Percentiles rank a stretch among this genome's conserved stretches.
Evolutionary conservation across 1,284 basidiomycete species (phyloP).

Genomic region (Taiwanofungus camphoratus): DNA sequence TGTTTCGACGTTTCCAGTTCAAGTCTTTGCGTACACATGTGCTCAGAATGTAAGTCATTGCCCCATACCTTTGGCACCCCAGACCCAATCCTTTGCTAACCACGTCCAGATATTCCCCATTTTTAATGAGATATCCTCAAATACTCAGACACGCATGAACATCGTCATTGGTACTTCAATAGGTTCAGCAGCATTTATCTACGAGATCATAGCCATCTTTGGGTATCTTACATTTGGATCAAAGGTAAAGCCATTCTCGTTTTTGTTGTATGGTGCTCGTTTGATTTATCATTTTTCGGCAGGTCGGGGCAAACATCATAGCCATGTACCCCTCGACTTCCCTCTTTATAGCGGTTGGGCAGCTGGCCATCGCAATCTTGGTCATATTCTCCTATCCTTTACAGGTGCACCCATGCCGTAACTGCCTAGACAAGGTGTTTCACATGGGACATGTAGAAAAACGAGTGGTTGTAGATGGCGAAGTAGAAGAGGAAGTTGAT

Average conservation of each 20-base stretch:
- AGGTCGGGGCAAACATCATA: conserved; percentile 90
- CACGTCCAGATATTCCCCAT: conserved; percentile 75
- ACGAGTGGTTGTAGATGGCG: conserved; percentile 16
- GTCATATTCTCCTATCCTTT: conserved; percentile 91
- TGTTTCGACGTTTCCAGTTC: conserved; percentile 86
- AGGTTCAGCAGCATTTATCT: conserved; percentile 71
- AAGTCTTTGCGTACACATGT: conserved; percentile 93
- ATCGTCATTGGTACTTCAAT: conserved; percentile 84
- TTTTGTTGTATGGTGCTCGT: background rate
- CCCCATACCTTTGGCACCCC: no score
- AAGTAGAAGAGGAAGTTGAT: conserved; percentile 42
- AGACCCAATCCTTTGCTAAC: no score
- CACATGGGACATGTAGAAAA: conserved; percentile 33
- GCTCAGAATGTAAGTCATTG: conserved; percentile 84
- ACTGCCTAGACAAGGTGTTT: conserved; percentile 90
- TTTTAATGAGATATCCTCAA: conserved; percentile 86
- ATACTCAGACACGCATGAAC: conserved; percentile 83
- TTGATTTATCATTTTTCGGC: no score
- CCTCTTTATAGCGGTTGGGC: conserved; percentile 87
- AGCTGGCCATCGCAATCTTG: conserved; percentile 88
- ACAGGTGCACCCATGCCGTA: conserved; percentile 91
- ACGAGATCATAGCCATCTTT: conserved; percentile 80
- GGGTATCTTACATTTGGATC: conserved; percentile 97
- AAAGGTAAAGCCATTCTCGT: conserved; percentile 39
- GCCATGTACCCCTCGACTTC: conserved; percentile 95